Evolutionary conservation across 495 filamentous ascomycete genomes (phyloP).

Genomic region (Stereocaulon alpinum): DNA sequence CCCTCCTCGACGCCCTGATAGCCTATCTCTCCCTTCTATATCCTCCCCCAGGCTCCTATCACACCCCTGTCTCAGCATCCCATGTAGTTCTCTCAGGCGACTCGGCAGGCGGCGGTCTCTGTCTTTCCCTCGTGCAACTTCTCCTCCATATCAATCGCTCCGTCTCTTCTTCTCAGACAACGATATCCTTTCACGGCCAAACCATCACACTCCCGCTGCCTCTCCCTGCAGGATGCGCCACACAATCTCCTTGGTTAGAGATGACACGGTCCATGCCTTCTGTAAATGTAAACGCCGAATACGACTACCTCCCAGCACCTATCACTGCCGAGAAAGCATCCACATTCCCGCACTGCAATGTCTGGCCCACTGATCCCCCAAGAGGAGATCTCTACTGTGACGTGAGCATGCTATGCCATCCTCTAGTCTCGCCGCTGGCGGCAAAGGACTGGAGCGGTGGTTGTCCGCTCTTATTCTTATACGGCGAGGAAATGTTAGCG

Average conservation of each 20-base stretch:
- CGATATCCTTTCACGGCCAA: slow-evolving; percentile 53
- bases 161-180: slow-evolving; percentile 17
- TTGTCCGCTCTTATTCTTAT: slow-evolving; percentile 61
- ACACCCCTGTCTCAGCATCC: slow-evolving; percentile 54
- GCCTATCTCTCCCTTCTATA: slow-evolving; percentile 77
- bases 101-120: slow-evolving; percentile 74
- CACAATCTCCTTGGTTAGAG: slow-evolving; percentile 68
- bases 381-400: slow-evolving; percentile 59
- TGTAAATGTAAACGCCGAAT: slow-evolving; percentile 46
- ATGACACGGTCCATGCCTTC: slow-evolving; percentile 65
- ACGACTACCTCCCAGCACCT: slow-evolving; percentile 62
- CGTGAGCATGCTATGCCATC: slow-evolving; percentile 54
- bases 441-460: slow-evolving; percentile 53
- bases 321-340: slow-evolving; percentile 24
- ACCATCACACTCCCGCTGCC: slow-evolving; percentile 43
- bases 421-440: slow-evolving; percentile 61
- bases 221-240: slow-evolving; percentile 59
- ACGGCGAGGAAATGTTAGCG: slow-evolving; percentile 70
- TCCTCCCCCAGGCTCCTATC: slow-evolving; percentile 62
- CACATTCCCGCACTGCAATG: slow-evolving; percentile 42
- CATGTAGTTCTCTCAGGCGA: slow-evolving; percentile 80
- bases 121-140: slow-evolving; percentile 59
- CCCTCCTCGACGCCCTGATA: slow-evolving; percentile 70
- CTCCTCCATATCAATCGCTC: slow-evolving; percentile 58
- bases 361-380: slow-evolving; percentile 66